Base-by-base conservation (phyloP, 495 filamentous ascomycete species). In the Penicillium roqueforti region DNA sequence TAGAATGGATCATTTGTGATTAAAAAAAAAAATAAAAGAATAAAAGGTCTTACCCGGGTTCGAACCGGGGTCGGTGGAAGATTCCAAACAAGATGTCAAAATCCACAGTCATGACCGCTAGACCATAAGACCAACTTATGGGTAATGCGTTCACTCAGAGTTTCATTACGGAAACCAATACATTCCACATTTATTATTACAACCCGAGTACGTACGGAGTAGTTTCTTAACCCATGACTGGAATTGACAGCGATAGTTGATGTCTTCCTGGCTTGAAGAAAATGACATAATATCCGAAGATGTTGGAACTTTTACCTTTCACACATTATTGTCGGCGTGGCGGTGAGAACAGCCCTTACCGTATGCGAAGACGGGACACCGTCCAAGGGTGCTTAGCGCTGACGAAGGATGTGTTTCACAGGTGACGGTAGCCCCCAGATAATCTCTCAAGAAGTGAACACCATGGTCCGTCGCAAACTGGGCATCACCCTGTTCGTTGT, bases 361-460 rank as follows among this genome's bases (percentile, higher is more conserved):
- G 56, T 46, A 9, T 39, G 51, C 0, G 56, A 58, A 36, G 45
- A 55, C 6, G 44, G 34, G 29, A 1, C 37, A 11, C 11, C 25
- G 11, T 32, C 45, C 31, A 3, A 48, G 5, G 45, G 29, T 1
- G 1, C n/a, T 29, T 8, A 1, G 25, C 23, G 11, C 16, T 31
- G 45, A 45, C 66, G 77, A 1, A 76, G 72, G 0, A 81, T 93
- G 56, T 74, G 92, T 47, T 84, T 92, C 62, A 85, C 84, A 11
- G 89, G 88, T 25, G 89, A 92, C 59, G 89, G 89, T n/a, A 85
- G 81, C 51, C 80, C 92, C 62, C 87, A 93, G 59, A 71, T 92
- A 19, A 91, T 87, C 0, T 82, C 72, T 0, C 89, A 92, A 62
- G 88, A 90, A 62, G 67, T 93, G 44, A 80, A 78, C 53, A 89